These are phyloP conservation scores for Cytospora schulzeri DNA, from an alignment of 2,329 filamentous ascomycete genomes.

Conservation along the genomic window DNA sequence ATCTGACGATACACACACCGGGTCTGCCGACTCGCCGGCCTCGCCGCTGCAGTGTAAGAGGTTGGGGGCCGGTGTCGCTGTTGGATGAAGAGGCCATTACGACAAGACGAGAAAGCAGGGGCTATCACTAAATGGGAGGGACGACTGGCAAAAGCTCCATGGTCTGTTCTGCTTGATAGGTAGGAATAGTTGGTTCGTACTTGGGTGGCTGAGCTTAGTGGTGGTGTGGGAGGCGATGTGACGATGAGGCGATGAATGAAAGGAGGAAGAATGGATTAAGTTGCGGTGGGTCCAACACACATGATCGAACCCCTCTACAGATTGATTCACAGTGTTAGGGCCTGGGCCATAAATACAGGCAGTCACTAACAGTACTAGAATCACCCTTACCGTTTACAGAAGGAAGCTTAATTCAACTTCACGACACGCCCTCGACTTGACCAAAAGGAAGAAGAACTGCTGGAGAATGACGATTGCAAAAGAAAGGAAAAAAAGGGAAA, in stretches of 20 bases:
- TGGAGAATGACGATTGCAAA: background rate
- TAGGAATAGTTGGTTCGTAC: background rate
- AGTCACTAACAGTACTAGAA: conserved; percentile 9
- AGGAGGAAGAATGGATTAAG: background rate
- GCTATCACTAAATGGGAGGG: too few relatives aligned
- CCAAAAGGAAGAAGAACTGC: background rate
- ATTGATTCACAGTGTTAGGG: background rate
- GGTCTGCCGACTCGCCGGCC: too few relatives aligned
- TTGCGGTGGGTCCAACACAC: background rate
- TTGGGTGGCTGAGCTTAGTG: background rate
- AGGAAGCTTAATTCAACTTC: conserved; percentile 19
- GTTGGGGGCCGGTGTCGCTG: background rate
- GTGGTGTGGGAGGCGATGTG: background rate
- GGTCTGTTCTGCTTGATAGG: background rate
- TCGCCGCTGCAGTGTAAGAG: background rate
- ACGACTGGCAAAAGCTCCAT: background rate
- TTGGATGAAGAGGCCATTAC: background rate
- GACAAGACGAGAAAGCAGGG: background rate
- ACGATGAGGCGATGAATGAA: background rate
- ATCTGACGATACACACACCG: too few relatives aligned
- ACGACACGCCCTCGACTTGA: background rate
- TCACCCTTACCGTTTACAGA: background rate
- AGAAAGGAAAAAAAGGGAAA: too few relatives aligned
- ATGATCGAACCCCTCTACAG: too few relatives aligned
- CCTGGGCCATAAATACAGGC: background rate